Percentiles rank a stretch among this genome's conserved stretches.
These are phyloP conservation scores for Irpex rosettiformis DNA, from an alignment of 1,284 basidiomycete species.

Conservation along the genomic window DNA sequence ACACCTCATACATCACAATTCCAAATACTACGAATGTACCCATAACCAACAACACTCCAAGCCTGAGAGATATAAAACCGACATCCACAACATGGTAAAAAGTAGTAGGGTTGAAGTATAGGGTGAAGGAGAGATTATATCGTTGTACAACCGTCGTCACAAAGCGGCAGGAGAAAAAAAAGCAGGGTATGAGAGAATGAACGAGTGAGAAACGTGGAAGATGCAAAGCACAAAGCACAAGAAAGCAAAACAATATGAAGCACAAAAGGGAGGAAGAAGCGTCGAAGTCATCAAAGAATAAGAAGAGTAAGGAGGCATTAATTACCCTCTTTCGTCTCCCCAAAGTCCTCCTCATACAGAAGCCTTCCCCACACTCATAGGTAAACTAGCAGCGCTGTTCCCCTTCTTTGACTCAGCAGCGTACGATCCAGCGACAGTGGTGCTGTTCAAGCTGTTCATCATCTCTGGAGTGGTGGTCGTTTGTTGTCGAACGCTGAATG, in stretches of 20 bases:
- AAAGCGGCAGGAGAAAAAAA: neutral
- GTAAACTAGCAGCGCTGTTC: conserved; percentile 1
- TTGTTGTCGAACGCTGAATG: neutral
- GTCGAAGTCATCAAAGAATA: neutral
- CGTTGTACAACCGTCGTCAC: neutral
- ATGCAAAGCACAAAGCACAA: neutral
- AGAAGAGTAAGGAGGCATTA: neutral
- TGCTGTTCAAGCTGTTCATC: neutral
- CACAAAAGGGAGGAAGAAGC: neutral
- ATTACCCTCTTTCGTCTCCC: neutral
- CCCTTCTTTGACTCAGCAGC: conserved; percentile 1
- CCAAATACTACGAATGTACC: no score
- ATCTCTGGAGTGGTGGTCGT: neutral
- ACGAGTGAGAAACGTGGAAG: neutral
- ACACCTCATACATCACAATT: no score
- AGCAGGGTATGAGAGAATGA: neutral
- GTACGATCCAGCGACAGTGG: conserved; percentile 1
- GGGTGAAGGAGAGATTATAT: neutral
- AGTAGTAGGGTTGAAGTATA: neutral
- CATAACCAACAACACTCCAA: neutral
- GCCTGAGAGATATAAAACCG: neutral
- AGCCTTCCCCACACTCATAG: neutral
- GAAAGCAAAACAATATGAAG: neutral
- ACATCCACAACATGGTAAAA: neutral
- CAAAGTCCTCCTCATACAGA: neutral